A percentile compares a stretch with the other conserved stretches of the same genome.
Conservation (phyloP, 164 flowering plant genomes). For the Berberis thunbergii region DNA sequence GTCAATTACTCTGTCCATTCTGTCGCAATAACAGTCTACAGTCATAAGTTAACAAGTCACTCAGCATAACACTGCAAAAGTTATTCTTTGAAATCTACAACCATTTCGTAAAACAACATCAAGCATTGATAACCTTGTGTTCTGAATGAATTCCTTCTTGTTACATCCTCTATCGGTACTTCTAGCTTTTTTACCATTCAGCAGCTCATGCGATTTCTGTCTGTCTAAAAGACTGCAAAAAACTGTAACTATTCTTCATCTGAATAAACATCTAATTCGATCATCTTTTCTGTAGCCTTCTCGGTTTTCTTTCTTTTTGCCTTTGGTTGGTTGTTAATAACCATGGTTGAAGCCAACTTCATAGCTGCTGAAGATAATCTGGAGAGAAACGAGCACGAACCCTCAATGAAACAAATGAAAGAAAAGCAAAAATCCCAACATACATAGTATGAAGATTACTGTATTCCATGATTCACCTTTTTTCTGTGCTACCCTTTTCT, state of each 20-base stretch:
- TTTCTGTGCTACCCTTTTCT: constrained; percentile 21
- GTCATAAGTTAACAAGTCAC: too few relatives aligned
- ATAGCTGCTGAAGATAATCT: constrained; percentile 29
- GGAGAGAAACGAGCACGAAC: too few relatives aligned
- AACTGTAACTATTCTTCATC: constrained; percentile 45
- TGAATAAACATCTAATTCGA: constrained; percentile 68
- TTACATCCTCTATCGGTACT: background rate
- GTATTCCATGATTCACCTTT: constrained; percentile 29
- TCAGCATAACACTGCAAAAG: too few relatives aligned
- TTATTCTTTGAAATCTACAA: too few relatives aligned
- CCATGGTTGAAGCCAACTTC: constrained; percentile 18
- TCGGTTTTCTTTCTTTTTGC: constrained; percentile 37
- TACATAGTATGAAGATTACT: background rate
- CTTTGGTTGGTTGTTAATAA: constrained; percentile 16
- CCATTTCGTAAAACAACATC: too few relatives aligned
- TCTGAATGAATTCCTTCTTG: background rate
- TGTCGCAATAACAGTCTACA: too few relatives aligned
- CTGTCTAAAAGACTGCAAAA: too few relatives aligned
- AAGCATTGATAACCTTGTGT: too few relatives aligned
- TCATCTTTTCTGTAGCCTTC: constrained; percentile 43
- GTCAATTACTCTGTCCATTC: too few relatives aligned
- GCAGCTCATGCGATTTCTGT: too few relatives aligned
- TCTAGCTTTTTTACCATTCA: background rate
- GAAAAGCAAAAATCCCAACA: background rate
- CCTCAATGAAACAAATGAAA: constrained; percentile 1